These are phyloP conservation scores for Quercus rubra DNA, from an alignment of 306 rosid genomes.

Conservation along the genomic window DNA sequence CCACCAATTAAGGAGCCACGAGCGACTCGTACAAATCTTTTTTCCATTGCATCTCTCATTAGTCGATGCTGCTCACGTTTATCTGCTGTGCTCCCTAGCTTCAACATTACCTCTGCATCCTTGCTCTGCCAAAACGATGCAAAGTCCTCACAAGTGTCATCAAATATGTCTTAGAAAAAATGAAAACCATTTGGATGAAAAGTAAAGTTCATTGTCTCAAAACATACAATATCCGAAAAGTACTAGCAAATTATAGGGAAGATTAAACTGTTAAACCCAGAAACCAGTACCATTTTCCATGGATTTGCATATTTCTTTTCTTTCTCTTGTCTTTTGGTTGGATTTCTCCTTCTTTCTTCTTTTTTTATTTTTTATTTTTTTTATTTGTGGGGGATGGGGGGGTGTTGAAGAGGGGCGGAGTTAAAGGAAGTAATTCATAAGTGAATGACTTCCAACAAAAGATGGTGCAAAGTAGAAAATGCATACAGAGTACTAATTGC, in stretches of 20 bases:
- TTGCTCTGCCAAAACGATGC: slow-evolving; percentile 63
- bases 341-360: too few relatives aligned
- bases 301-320: not conserved
- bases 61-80: slow-evolving; percentile 84
- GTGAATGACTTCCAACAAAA: not conserved
- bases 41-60: slow-evolving; percentile 99
- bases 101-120: slow-evolving; percentile 91
- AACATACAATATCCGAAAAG: not conserved
- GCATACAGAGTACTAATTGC: not conserved
- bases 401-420: not conserved
- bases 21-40: slow-evolving; percentile 79
- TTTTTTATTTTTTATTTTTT: too few relatives aligned
- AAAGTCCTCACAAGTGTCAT: slow-evolving; percentile 18
- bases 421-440: not conserved
- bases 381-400: too few relatives aligned
- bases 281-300: not conserved
- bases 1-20: slow-evolving; percentile 86
- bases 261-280: not conserved
- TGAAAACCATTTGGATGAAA: not conserved
- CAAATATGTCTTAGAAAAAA: not conserved
- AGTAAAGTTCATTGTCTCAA: not conserved
- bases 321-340: not conserved
- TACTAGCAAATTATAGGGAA: not conserved
- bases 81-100: slow-evolving; percentile 91
- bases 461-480: not conserved